phyloP scores from a whole-genome alignment of 805 yeast species.

The Ogataea kodamae region DNA sequence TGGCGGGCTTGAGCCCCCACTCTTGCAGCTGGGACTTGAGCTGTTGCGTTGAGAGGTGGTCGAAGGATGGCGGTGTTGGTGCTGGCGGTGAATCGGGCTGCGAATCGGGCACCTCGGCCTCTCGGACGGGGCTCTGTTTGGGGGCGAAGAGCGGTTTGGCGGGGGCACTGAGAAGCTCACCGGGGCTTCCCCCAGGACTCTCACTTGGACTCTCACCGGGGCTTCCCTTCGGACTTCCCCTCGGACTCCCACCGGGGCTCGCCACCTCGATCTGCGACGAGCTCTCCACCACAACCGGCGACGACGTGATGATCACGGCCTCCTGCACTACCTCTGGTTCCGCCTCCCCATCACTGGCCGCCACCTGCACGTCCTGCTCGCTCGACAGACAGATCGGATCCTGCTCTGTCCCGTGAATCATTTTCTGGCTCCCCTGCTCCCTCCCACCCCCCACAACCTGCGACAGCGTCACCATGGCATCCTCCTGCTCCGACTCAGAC shows the following conservation, averaged over 20 bases:
- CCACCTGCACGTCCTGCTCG: conserved; percentile 19
- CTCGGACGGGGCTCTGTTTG: too few relatives aligned
- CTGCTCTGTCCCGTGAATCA: conserved; percentile 19
- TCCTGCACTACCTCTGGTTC: neutral
- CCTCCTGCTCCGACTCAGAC: conserved; percentile 15
- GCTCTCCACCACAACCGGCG: conserved; percentile 9
- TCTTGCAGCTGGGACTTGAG: conserved; percentile 26
- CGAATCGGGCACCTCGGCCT: conserved; percentile 24
- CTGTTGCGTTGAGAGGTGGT: conserved; percentile 17
- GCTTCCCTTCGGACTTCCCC: too few relatives aligned
- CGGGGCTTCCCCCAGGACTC: too few relatives aligned
- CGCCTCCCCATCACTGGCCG: too few relatives aligned
- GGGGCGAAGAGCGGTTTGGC: too few relatives aligned
- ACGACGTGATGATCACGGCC: conserved; percentile 20
- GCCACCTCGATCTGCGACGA: conserved; percentile 4
- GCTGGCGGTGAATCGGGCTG: conserved; percentile 15
- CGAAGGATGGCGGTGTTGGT: conserved; percentile 14
- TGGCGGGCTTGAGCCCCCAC: conserved; percentile 40
- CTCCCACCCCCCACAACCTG: conserved; percentile 17
- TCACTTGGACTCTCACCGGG: too few relatives aligned
- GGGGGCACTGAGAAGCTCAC: too few relatives aligned
- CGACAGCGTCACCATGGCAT: conserved; percentile 17
- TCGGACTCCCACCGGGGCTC: too few relatives aligned
- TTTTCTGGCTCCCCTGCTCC: conserved; percentile 1
- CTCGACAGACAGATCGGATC: conserved; percentile 17